Evolutionary conservation across 371 early-diverging fungal genomes (phyloP), one percentile per base, ranked within the genome.

Genomic region (Mortierella sp.): DNA sequence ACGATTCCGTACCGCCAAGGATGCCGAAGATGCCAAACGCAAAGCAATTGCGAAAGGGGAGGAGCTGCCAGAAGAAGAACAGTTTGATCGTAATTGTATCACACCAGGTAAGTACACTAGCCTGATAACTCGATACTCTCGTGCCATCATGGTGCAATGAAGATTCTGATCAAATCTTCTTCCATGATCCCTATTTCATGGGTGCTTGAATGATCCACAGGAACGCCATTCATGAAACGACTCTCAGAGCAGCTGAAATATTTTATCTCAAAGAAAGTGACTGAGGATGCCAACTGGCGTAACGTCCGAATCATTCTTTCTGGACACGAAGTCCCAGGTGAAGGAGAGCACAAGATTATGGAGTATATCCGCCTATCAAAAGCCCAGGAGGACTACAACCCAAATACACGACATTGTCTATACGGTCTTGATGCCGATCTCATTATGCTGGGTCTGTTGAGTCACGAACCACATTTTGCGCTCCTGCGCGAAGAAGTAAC

Each of bases 281-380:
- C 95, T n/a, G 94, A 93, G 67, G 96, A 98, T 71, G 88, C 92
- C 21, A 92, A 92, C 64, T 99, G 99, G 98, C 91, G 92, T 76
- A 85, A 92, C 63, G 87, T 96, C 24, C 90, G 96, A 83, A 91
- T 99, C 59, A 93, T 99, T 60, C 90, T 99, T 19, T 97, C 97
- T 28, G 98, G 97, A 36, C 97, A 96, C 64, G 96, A 95, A 58
- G 90, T 98, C 0, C 98, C 99, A n/a, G 99, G 99, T 62, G 99
- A 99, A 88, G 99, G 99, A 58, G 99, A 99, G 83, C 99, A 99
- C 86, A 99, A 99, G 85, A 99, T 99, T 71, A 97, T 99, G 97
- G 97, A 97, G 80, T 99, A 95, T 71, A 94, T 99, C 58, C 94
- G 99, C 65, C 85, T 90, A 33, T 86, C 94, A 19, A 95, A 95